Percentiles rank a stretch among this genome's conserved stretches.
Conservation (phyloP, 2,329 filamentous ascomycete genomes). For the Fusarium sp. region DNA sequence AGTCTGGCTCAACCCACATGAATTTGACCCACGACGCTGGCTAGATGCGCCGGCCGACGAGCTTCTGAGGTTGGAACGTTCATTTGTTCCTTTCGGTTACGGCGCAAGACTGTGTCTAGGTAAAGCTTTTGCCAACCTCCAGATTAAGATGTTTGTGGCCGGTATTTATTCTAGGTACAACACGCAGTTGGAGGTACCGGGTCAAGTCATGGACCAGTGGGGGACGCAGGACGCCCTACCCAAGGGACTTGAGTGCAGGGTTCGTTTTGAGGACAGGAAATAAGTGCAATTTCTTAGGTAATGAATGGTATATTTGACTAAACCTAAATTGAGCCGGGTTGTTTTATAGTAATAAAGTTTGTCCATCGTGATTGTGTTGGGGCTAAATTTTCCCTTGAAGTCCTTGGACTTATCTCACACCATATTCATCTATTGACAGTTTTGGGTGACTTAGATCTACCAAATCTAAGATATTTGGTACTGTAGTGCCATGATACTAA, state of each 20-base stretch:
- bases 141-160: constrained; percentile 4
- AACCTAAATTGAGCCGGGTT: too few species aligned
- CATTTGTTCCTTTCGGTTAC: constrained; percentile 7
- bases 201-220: background rate
- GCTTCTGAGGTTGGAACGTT: background rate
- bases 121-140: background rate
- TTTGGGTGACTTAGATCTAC: too few species aligned
- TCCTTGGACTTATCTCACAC: too few species aligned
- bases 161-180: background rate
- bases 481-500: too few species aligned
- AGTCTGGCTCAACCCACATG: background rate
- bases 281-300: too few species aligned
- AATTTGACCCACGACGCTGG: background rate
- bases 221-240: constrained; percentile 1
- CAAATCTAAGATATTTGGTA: too few species aligned
- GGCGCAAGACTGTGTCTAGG: constrained; percentile 6
- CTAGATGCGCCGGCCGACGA: background rate
- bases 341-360: too few species aligned
- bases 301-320: too few species aligned
- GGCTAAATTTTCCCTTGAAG: too few species aligned
- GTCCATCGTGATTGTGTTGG: too few species aligned
- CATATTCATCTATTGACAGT: too few species aligned
- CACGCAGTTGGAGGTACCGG: background rate
- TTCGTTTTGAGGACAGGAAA: background rate
- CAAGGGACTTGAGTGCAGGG: background rate